Evolutionary conservation across 2,329 filamentous ascomycete species (phyloP), one percentile per base, ranked within the genome.

Genomic region (Lachnellula hyalina): DNA sequence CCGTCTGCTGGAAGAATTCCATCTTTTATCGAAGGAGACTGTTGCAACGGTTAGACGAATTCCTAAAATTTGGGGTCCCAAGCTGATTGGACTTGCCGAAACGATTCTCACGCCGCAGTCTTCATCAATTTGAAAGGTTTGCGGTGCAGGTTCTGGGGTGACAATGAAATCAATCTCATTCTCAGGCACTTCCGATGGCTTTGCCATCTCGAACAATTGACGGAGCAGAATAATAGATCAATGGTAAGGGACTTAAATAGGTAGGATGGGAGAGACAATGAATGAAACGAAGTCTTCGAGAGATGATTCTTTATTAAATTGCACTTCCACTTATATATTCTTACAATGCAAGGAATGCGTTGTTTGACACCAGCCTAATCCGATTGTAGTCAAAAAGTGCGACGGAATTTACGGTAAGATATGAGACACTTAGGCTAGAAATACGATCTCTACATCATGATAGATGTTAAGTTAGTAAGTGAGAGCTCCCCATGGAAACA

Each of bases 21-120:
- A 83, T 97, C 97, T 71, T 95, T 89, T 75, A 97, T 97, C 58
- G 90, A 76, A 35, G 90, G 87, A 68, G 84, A 93, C 92, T 95
- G 68, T 62, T 6, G 38, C 17, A n/a, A 41, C 5, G 15, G 3
- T n/a, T n/a, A 41, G 9, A 41, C 7, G 6, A 41, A 1, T 41
- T 41, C 17, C 17, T n/a, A 11, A 41, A 7, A 17, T 3, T 41
- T 2, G 6, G 38, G 9, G 3, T 12, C 28, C 9, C 28, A 32
- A 32, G 28, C 4, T 47, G 40, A 28, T 41, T 38, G 14, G 46
- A 56, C 64, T 58, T 41, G 67, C 67, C 40, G 62, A 58, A 47
- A 63, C 64, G 44, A 62, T 21, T 17, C 59, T 47, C 23, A 68
- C 61, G 14, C 67, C 67, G 51, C 64, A 66, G 53, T 64, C 62